Evolutionary conservation across 805 yeast genomes (phyloP), one percentile per base, ranked within the genome.

Genomic region (Spathaspora hagerdaliae): DNA sequence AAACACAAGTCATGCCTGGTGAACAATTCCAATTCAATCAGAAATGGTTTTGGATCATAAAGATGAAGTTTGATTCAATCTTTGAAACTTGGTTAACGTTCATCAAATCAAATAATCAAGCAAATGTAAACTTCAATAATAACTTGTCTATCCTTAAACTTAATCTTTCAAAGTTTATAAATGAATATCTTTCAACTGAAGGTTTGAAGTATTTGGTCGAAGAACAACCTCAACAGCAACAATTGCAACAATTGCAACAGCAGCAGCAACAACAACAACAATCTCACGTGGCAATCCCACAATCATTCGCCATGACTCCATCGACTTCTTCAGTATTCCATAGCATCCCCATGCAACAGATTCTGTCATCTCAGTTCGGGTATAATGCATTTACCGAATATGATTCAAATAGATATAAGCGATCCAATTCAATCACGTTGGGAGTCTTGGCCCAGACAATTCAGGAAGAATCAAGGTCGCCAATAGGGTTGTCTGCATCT

Each of bases 41-140:
- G n/a, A 58, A 57, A 39, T 60, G 62, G 61, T 60, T 56, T 41
- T 54, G 61, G 62, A 45, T 51, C 13, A 42, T 59, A 14, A 59
- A 59, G 37, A 38, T 51, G 40, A 59, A 58, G 36, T 39, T 59
- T 27, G 60, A 58, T 44, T 41, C 52, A n/a, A 54, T 53, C 37
- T 50, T 59, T 38, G 64, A 59, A 19, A 47, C 51, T 15, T 64
- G 67, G 67, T 34, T 62, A 38, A 50, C 51, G 15, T 53, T 53
- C 26, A 41, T 55, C 32, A 51, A 51, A 29, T 8, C 29, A 42
- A n/a, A n/a, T 31, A 35, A 27, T 11, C 14, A 10, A 7, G 11
- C 15, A 5, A 42, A 38, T 36, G 15, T 14, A 8, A 27, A 36
- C 9, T 43, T 49, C 26, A 42, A 44, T 36, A 51, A 48, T 26